A percentile compares a stretch with the other conserved stretches of the same genome.
These are phyloP conservation scores for Vaccinium macrocarpon DNA, from an alignment of 148 eudicot species.

Conservation along the genomic window DNA sequence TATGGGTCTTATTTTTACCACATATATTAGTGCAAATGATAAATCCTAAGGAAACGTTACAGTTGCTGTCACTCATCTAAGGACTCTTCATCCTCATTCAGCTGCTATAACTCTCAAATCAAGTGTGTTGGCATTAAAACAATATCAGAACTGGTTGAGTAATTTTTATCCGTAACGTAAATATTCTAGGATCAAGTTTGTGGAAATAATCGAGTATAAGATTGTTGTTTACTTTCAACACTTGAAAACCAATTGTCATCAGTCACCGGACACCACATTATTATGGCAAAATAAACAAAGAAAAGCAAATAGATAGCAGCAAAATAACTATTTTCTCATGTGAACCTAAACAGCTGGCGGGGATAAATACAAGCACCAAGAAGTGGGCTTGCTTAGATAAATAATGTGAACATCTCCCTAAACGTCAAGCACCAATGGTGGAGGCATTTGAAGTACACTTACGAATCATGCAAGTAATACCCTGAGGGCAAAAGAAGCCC, in stretches of 20 bases:
- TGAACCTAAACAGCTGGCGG: not conserved
- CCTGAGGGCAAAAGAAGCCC: slow-evolving; percentile 94
- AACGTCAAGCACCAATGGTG: not conserved
- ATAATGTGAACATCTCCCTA: too few species aligned
- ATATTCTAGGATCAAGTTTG: not conserved
- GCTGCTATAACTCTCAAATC: not conserved
- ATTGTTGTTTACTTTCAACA: not conserved
- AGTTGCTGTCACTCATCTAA: not conserved
- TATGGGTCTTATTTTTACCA: not conserved
- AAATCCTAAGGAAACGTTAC: not conserved
- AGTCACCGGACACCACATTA: not conserved
- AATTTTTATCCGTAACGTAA: not conserved
- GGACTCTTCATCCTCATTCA: not conserved
- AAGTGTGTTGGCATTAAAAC: not conserved
- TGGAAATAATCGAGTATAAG: not conserved
- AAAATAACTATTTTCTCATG: not conserved
- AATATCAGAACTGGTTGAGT: not conserved
- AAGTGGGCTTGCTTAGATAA: not conserved
- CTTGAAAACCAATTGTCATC: slow-evolving; percentile 1
- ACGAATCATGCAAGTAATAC: slow-evolving; percentile 99
- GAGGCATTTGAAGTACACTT: slow-evolving; percentile 32
- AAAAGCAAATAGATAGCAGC: not conserved
- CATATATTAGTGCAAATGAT: not conserved
- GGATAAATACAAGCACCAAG: not conserved
- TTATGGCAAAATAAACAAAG: not conserved